These are phyloP conservation scores for Lyophyllum semitale DNA, from an alignment of 768 basidiomycete species.

Conservation along the genomic window DNA sequence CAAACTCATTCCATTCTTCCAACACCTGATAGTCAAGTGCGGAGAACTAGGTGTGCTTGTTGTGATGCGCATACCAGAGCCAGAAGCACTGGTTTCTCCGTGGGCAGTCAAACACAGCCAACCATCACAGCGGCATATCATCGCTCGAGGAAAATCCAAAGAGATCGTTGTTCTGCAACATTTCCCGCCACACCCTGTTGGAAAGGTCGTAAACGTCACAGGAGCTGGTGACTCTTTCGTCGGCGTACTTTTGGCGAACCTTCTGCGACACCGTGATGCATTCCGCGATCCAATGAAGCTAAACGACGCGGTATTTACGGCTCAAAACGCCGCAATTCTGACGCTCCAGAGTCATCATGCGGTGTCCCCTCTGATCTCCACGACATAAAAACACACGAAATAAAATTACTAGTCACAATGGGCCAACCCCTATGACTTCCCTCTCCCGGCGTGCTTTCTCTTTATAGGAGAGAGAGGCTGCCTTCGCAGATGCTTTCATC, in stretches of 20 bases:
- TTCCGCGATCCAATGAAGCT: constrained; percentile 51
- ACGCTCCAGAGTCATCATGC: constrained; percentile 59
- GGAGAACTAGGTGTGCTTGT: constrained; percentile 69
- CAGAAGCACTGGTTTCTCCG: constrained; percentile 38
- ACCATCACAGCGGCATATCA: constrained; percentile 45
- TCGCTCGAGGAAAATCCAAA: constrained; percentile 47
- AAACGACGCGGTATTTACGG: constrained; percentile 45
- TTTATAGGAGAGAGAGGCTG: constrained; percentile 36
- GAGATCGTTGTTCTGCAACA: constrained; percentile 69
- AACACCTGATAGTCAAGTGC: constrained; percentile 83
- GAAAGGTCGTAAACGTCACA: constrained; percentile 69
- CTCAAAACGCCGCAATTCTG: constrained; percentile 66
- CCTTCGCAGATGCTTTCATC: constrained; percentile 39
- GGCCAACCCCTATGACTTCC: constrained; percentile 65
- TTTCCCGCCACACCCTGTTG: constrained; percentile 57
- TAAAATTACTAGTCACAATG: constrained; percentile 25
- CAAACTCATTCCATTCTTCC: constrained; percentile 82
- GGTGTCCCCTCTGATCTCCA: constrained; percentile 65
- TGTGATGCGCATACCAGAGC: constrained; percentile 50
- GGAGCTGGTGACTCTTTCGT: constrained; percentile 49
- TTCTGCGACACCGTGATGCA: constrained; percentile 45
- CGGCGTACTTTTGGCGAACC: constrained; percentile 74
- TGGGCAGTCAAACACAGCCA: constrained; percentile 58
- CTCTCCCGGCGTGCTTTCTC: constrained; percentile 54
- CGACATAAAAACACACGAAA: constrained; percentile 4